A percentile compares a stretch with the other conserved stretches of the same genome.
Conservation (phyloP, 2,329 filamentous ascomycete species). For the Septoria petroselini region DNA sequence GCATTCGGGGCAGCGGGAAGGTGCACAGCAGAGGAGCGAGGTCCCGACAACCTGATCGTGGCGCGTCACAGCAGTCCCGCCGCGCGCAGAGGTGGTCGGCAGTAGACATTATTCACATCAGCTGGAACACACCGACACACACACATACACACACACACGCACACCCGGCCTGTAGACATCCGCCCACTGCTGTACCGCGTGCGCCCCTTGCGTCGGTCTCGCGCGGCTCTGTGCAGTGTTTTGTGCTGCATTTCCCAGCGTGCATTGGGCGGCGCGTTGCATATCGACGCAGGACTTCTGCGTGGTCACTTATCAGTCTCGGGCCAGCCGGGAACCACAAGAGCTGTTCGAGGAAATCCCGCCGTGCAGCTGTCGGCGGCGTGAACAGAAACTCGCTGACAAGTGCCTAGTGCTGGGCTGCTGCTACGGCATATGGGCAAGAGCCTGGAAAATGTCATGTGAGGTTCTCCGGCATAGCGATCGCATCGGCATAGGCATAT, state of each 20-base stretch:
- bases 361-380: constrained; percentile 13
- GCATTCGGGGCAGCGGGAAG: neutral
- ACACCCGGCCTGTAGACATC: constrained; percentile 8
- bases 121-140: constrained; percentile 1
- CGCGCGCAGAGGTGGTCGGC: neutral
- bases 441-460: constrained; percentile 33
- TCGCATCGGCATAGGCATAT: constrained; percentile 40
- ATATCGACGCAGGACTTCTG: constrained; percentile 18
- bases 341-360: constrained; percentile 1
- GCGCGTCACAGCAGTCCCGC: constrained; percentile 9
- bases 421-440: constrained; percentile 20
- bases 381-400: constrained; percentile 15
- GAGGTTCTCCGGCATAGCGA: constrained; percentile 31
- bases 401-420: constrained; percentile 8
- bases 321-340: constrained; percentile 4
- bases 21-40: too few species aligned
- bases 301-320: constrained; percentile 15
- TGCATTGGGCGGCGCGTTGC: constrained; percentile 17
- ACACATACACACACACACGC: too few species aligned
- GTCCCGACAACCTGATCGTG: constrained; percentile 8
- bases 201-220: constrained; percentile 10
- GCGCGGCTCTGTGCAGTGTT: constrained; percentile 6
- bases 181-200: constrained; percentile 10
- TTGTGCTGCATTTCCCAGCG: constrained; percentile 8
- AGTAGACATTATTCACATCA: neutral